phyloP scores from a whole-genome alignment of 805 yeast genomes.

The Ogataea naganishii region DNA sequence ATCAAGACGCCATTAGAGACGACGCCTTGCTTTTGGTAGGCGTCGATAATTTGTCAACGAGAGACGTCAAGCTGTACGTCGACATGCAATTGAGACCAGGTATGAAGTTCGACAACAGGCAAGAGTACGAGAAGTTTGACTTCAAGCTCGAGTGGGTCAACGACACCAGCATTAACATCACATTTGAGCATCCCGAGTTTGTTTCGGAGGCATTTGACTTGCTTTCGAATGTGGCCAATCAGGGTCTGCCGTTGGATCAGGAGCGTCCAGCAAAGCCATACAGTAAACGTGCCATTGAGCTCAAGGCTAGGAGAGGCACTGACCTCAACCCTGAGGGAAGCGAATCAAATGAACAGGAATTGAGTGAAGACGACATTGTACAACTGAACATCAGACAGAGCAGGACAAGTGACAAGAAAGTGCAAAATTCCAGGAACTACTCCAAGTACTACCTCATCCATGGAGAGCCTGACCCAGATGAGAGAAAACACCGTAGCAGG shows the following conservation, averaged over 20 bases:
- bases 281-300: no score
- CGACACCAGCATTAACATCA: slow-evolving; percentile 50
- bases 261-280: no score
- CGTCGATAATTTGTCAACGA: slow-evolving; percentile 55
- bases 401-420: slow-evolving; percentile 45
- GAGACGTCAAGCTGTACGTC: slow-evolving; percentile 49
- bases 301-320: no score
- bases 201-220: slow-evolving; percentile 12
- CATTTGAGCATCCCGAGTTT: slow-evolving; percentile 30
- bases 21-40: slow-evolving; percentile 46
- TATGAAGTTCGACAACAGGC: slow-evolving; percentile 18
- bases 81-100: slow-evolving; percentile 33
- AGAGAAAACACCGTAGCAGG: slow-evolving; percentile 14
- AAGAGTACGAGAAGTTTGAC: slow-evolving; percentile 17
- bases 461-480: slow-evolving; percentile 54
- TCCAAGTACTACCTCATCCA: slow-evolving; percentile 60
- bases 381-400: slow-evolving; percentile 40
- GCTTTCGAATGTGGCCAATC: slow-evolving; percentile 2
- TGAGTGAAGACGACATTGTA: slow-evolving; percentile 25
- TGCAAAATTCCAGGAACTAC: slow-evolving; percentile 43
- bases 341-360: no score
- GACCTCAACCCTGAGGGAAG: no score
- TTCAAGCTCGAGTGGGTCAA: slow-evolving; percentile 59
- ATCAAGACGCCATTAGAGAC: slow-evolving; percentile 27
- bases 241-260: background rate